These are phyloP conservation scores for Cladosporium halotolerans DNA, from an alignment of 2,329 filamentous ascomycete genomes.

Conservation along the genomic window DNA sequence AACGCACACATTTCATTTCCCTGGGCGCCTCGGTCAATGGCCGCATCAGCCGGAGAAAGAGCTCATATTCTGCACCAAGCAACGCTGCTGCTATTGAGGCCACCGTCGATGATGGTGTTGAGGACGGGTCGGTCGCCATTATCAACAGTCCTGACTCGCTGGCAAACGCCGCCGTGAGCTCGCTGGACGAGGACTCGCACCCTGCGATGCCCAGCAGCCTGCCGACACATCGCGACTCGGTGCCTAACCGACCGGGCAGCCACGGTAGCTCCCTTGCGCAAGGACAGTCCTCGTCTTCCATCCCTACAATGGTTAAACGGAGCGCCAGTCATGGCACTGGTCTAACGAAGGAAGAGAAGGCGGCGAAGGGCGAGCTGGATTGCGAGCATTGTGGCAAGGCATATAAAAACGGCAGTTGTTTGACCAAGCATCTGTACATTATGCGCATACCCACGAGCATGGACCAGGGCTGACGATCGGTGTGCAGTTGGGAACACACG, in stretches of 20 bases:
- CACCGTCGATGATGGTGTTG: slow-evolving; percentile 55
- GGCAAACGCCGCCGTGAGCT: slow-evolving; percentile 64
- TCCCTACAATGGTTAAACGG: slow-evolving; percentile 47
- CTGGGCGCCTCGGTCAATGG: slow-evolving; percentile 53
- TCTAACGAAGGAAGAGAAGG: slow-evolving; percentile 74
- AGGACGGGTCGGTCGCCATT: slow-evolving; percentile 53
- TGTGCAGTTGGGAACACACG: slow-evolving; percentile 90
- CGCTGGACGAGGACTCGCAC: slow-evolving; percentile 42
- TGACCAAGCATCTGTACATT: slow-evolving; percentile 99
- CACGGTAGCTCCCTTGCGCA: slow-evolving; percentile 57
- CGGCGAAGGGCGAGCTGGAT: slow-evolving; percentile 76
- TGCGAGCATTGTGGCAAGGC: slow-evolving; percentile 98
- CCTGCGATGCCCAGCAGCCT: slow-evolving; percentile 60
- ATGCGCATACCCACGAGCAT: not conserved
- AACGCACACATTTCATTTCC: slow-evolving; percentile 71
- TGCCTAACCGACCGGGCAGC: slow-evolving; percentile 28
- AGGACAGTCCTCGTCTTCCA: slow-evolving; percentile 53
- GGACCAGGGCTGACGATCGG: slow-evolving; percentile 3
- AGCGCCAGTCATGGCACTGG: slow-evolving; percentile 81
- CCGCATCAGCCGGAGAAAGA: slow-evolving; percentile 88
- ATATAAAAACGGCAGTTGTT: slow-evolving; percentile 99
- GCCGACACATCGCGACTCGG: slow-evolving; percentile 41
- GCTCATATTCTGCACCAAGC: slow-evolving; percentile 70
- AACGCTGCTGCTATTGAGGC: slow-evolving; percentile 72
- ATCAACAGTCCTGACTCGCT: slow-evolving; percentile 60